These are phyloP conservation scores for Mycena alexandri DNA, from an alignment of 768 basidiomycete genomes.

Conservation along the genomic window DNA sequence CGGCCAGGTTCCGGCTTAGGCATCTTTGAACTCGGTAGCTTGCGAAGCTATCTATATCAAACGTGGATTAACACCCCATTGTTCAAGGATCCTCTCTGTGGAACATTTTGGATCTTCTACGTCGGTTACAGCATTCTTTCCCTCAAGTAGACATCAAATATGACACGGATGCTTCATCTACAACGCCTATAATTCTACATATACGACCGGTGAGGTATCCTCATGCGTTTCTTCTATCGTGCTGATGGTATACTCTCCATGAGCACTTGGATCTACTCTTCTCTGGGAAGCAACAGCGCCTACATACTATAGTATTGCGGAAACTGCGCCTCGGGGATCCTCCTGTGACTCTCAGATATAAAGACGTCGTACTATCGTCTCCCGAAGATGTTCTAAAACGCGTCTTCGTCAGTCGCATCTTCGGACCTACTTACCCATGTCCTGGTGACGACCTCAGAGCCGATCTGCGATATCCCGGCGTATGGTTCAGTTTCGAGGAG, in stretches of 20 bases:
- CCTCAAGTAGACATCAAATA: slow-evolving; percentile 89
- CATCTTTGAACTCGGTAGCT: slow-evolving; percentile 78
- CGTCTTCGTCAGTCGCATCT: slow-evolving; percentile 75
- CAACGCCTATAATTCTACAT: slow-evolving; percentile 82
- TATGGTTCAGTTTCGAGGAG: slow-evolving; percentile 89
- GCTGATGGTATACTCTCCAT: slow-evolving; percentile 4
- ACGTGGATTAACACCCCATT: slow-evolving; percentile 13
- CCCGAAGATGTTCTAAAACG: slow-evolving; percentile 70
- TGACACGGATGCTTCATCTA: slow-evolving; percentile 77
- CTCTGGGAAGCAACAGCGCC: slow-evolving; percentile 81
- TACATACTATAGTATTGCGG: slow-evolving; percentile 82
- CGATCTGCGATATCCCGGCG: slow-evolving; percentile 83
- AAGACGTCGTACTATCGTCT: slow-evolving; percentile 72
- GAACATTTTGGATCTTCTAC: slow-evolving; percentile 78
- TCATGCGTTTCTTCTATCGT: background rate
- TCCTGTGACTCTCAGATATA: slow-evolving; percentile 77
- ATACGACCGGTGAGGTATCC: slow-evolving; percentile 62
- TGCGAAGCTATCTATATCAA: slow-evolving; percentile 10
- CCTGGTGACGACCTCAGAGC: slow-evolving; percentile 55
- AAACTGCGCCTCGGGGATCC: slow-evolving; percentile 76
- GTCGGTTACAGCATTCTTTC: slow-evolving; percentile 74
- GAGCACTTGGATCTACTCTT: slow-evolving; percentile 86
- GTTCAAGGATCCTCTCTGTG: slow-evolving; percentile 79
- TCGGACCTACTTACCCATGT: slow-evolving; percentile 86
- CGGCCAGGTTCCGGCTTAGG: slow-evolving; percentile 83